Evolutionary conservation across 148 eudicot genomes (phyloP), one percentile per base, ranked within the genome.

Genomic region (Fallopia convolvulus): DNA sequence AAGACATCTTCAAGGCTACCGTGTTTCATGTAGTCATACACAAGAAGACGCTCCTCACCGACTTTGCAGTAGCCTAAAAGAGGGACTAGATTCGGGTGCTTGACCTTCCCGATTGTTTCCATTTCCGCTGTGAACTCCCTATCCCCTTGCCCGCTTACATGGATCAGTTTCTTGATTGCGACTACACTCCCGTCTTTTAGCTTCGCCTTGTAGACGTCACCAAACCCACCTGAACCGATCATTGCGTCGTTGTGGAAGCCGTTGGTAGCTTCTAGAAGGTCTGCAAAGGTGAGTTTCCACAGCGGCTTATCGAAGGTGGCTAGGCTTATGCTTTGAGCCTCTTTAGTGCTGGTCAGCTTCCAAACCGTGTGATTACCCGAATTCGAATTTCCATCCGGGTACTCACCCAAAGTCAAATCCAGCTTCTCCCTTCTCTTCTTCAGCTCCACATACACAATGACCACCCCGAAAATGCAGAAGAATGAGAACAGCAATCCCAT

Each of bases 21-120:
- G 23, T 87, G 83, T 81, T 90, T 89, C 98, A 94, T 94, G 87
- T 89, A 94, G 81, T 94, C 98, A 48, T 94, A 94, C 3, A 94
- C 98, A 39, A 94, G 71, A 18, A 94, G 81, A 73, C 98, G 80
- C 65, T 94, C 98, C 30, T 92, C 98, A 11, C 96, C 93, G 0
- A 94, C 98, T 77, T 88, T 94, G 83, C 98, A 94, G 80, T 90
- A 94, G 3, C 98, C 98, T 47, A 94, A 48, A n/a, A 94, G 87
- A 46, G 98, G 92, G 2, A 92, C 98, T 0, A 94, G 92, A 79
- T 94, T 94, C 6, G 90, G 77, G 73, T 94, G 97, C 82, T 94
- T 92, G 78, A 94, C 86, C 76, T 90, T 94, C 41, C 98, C 98
- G 0, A 94, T 92, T 39, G 98, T 94, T 78, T 94, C 97, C 98